Evolutionary conservation across 179 eudicot species (phyloP).

Genomic region (Silene noctiflora): DNA sequence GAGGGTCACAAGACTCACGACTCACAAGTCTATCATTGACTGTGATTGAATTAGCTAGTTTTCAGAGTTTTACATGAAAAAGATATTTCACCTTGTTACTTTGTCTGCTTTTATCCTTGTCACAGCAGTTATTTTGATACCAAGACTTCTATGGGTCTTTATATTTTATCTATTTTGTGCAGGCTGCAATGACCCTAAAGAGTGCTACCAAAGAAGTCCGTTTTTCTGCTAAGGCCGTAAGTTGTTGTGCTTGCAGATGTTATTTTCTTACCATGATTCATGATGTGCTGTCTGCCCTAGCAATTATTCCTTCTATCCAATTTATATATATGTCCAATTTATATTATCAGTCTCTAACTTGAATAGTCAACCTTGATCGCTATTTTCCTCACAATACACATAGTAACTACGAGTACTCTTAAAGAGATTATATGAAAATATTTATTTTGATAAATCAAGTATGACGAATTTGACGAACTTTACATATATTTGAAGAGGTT

Average conservation of each 20-base stretch:
- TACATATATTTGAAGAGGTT: background rate
- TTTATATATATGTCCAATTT: no score
- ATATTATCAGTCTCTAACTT: background rate
- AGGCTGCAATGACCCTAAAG: conserved; percentile 50
- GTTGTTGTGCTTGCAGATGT: conserved; percentile 28
- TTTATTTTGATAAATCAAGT: background rate
- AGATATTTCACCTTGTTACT: background rate
- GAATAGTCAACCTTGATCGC: background rate
- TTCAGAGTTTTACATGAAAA: no score
- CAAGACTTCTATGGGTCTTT: conserved; percentile 8
- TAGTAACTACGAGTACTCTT: background rate
- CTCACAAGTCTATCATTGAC: no score
- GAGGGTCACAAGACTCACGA: no score
- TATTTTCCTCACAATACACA: background rate
- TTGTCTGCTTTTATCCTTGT: conserved; percentile 7
- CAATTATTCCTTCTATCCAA: background rate
- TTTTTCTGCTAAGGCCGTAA: conserved; percentile 64
- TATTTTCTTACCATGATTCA: background rate
- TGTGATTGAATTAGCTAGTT: no score
- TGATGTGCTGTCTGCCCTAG: background rate
- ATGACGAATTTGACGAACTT: background rate
- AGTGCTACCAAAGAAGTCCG: conserved; percentile 58
- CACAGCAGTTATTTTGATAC: background rate
- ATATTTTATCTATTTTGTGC: conserved; percentile 28
- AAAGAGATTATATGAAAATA: background rate